Evolutionary conservation across 139 green algal genomes (phyloP), one percentile per base, ranked within the genome.

Genomic region (Pseudopediastrum boryanum): DNA sequence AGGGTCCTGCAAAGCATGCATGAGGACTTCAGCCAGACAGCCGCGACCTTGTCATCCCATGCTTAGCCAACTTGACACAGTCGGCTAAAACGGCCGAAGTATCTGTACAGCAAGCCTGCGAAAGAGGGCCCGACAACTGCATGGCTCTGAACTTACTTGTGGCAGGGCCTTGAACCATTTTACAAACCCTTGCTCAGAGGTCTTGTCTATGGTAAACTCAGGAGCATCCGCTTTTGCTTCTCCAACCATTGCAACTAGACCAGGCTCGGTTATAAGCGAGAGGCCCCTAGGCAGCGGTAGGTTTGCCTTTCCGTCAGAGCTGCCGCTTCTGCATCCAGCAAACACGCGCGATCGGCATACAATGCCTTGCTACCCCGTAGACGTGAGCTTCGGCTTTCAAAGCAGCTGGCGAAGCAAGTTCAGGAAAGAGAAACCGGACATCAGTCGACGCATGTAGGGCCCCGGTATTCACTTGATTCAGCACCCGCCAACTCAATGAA

Each of bases 131-230:
- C 13, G 33, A 16, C 6, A 38, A 31, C 35, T 9, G n/a, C 64
- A 48, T 4, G n/a, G 21, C 39, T 23, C 7, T 3, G 5, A 19
- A 3, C 48, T 12, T 23, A 89, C 86, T 82, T 90, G 58, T 21
- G 75, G 64, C 25, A 90, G 70, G 4, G 36, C 66, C 10, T 75
- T 77, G 75, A 81, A 90, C 85, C 84, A 92, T 4, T 75, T 75
- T 10, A 85, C 63, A 67, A 92, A 92, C 0, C 82, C 80, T 0
- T 46, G 31, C 5, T 84, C 38, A 3, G 77, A 74, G n/a, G 75
- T 83, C 21, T 78, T 72, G 31, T 92, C 87, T 5, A 89, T 38
- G 2, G 33, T 51, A 21, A 92, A 67, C 23, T 91, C 83, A 2
- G 87, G 87, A 3, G 76, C 52, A 42, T 70, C 76, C 29, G 65